phyloP scores from a whole-genome alignment of 805 yeast species.

The Saccharomycopsis synnaedendra region DNA sequence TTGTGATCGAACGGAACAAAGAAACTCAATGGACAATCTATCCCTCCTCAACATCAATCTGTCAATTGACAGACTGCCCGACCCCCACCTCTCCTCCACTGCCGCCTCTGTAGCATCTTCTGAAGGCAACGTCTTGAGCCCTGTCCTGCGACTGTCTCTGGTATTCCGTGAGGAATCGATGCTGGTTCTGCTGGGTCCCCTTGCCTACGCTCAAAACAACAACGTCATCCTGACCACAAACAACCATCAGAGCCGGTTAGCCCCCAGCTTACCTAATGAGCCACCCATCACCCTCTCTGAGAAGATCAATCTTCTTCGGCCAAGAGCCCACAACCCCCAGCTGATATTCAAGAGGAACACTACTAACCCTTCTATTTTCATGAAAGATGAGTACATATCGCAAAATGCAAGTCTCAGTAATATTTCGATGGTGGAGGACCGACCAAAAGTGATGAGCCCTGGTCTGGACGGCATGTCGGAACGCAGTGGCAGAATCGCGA shows the following conservation, averaged over 20 bases:
- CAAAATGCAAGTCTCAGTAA: constrained; percentile 14
- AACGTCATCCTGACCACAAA: background rate
- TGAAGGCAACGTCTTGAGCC: background rate
- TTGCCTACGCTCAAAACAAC: background rate
- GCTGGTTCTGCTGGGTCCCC: background rate
- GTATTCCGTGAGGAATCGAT: no score
- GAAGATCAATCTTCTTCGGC: constrained; percentile 14
- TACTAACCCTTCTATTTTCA: background rate
- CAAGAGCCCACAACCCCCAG: background rate
- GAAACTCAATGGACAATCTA: background rate
- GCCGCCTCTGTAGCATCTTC: constrained; percentile 16
- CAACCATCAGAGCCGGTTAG: background rate
- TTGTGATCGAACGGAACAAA: no score
- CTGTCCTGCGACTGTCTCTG: no score
- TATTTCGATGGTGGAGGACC: constrained; percentile 6
- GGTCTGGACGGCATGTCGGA: no score
- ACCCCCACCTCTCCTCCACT: constrained; percentile 11
- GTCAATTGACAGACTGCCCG: background rate
- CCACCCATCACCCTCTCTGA: constrained; percentile 16
- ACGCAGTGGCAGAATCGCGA: background rate
- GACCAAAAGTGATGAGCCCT: background rate
- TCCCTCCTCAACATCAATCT: constrained; percentile 5
- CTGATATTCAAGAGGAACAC: constrained; percentile 1
- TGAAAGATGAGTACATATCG: background rate
- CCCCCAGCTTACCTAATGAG: constrained; percentile 9